Conservation (phyloP, 176 grass and related monocot species). For the Paspalum vaginatum region DNA sequence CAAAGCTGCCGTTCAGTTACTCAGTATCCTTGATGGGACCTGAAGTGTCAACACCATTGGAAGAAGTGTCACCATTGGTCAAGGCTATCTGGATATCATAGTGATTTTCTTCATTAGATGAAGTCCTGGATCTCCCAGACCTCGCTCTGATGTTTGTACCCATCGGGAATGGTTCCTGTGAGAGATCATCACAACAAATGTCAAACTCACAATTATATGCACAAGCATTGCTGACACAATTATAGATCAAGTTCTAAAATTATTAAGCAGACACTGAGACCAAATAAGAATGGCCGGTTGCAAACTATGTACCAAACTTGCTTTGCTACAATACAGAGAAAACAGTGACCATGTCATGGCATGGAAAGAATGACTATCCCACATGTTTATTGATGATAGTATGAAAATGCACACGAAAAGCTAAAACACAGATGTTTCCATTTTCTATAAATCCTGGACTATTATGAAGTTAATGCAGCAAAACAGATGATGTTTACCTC, state of each 20-base stretch:
- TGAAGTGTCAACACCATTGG: constrained; percentile 49
- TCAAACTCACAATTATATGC: constrained; percentile 6
- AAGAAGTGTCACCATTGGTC: constrained; percentile 45
- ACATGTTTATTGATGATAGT: neutral
- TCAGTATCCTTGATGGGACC: constrained; percentile 58
- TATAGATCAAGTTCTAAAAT: constrained; percentile 9
- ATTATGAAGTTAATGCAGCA: neutral
- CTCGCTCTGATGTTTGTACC: constrained; percentile 76
- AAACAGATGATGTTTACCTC: neutral
- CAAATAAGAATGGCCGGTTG: neutral
- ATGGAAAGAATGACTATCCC: neutral
- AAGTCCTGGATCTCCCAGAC: constrained; percentile 64
- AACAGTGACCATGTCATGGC: neutral
- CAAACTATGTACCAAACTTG: constrained; percentile 7
- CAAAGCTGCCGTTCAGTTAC: constrained; percentile 43
- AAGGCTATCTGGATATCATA: constrained; percentile 52
- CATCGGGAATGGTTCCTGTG: constrained; percentile 93
- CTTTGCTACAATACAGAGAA: neutral
- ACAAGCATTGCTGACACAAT: neutral
- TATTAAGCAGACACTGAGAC: neutral
- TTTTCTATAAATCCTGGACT: neutral
- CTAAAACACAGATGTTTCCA: neutral
- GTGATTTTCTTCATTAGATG: constrained; percentile 64
- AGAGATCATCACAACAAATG: constrained; percentile 16
- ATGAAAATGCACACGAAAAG: constrained; percentile 22